These are phyloP conservation scores for Dactylellina parvicollis DNA, from an alignment of 2,329 filamentous ascomycete genomes.

Conservation along the genomic window DNA sequence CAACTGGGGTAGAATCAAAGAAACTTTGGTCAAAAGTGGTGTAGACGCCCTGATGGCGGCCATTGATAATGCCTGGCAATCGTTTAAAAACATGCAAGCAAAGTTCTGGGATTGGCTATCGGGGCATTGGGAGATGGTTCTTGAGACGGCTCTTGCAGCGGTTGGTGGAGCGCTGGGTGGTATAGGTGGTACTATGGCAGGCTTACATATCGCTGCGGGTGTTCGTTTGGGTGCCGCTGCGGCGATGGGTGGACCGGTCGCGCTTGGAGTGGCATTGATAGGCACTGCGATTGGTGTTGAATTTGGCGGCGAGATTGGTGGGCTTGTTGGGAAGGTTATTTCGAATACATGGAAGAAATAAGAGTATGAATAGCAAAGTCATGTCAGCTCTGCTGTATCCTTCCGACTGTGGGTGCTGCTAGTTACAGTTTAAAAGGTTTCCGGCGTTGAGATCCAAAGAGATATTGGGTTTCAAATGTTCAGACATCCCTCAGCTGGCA, in stretches of 20 bases:
- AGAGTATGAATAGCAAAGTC: too few species aligned
- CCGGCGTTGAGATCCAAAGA: too few species aligned
- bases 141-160: constrained; percentile 18
- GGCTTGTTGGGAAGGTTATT: constrained; percentile 19
- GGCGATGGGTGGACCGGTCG: constrained; percentile 20
- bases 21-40: constrained; percentile 13
- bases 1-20: constrained; percentile 25
- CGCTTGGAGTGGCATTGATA: constrained; percentile 21
- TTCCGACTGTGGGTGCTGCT: too few species aligned
- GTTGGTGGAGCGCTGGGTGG: constrained; percentile 18
- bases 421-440: too few species aligned
- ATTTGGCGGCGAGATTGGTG: constrained; percentile 24
- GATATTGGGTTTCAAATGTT: too few species aligned
- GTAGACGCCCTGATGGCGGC: constrained; percentile 15
- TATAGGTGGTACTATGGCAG: constrained; percentile 14
- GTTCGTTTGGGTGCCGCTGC: constrained; percentile 5
- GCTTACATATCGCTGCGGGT: constrained; percentile 9
- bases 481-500: background rate
- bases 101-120: constrained; percentile 37
- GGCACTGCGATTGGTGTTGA: constrained; percentile 22
- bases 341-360: constrained; percentile 12
- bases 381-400: too few species aligned
- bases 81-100: constrained; percentile 3
- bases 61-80: constrained; percentile 31
- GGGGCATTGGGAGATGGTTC: constrained; percentile 27